Base-by-base conservation (phyloP, 2,329 filamentous ascomycete genomes). In the Claviceps sp. region DNA sequence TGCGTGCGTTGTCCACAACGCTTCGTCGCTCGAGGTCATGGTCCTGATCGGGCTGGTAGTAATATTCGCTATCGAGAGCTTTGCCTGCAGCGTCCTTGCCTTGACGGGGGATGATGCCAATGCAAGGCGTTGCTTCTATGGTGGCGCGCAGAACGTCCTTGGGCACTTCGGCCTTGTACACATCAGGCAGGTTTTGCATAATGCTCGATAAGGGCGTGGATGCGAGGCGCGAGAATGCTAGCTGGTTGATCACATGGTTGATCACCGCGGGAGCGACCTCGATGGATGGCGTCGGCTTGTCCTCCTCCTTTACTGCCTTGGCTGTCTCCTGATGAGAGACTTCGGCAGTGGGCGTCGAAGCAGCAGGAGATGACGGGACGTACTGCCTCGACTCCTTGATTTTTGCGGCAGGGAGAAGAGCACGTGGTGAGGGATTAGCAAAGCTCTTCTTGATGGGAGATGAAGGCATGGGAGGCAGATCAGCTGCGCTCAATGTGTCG, bases 31-130 rank as follows among this genome's bases (percentile, higher is more conserved):
- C 80, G 56, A 83, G 78, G 63, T 97, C 89, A 2, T 77, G 73
- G 64, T 98, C 93, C 61, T 82, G 77, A 66, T 97, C 91, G 0
- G 90, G 86, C 7, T 96, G 76, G 63, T 98, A 98, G 69, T 97
- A 97, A 66, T 94, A 97, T 67, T 98, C 90, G 72, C 87, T 94
- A 74, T 98, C 91, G 1, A 98, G 78, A 6, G 84, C 72, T 71
- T 96, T 93, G 58, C 93, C 93, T 0, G 93, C 91, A 5, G 93
- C 93, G 64, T 98, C 93, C 68, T 97, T 98, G 63, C 93, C 93
- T 65, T 91, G 84, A 40, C 93, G 84, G 49, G 78, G 76, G 60
- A 98, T 95, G 66, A 93, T 85, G 46, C 93, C 93, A 56, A 97
- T 82, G 63, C 88, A 95, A 8, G 78, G 68, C 5, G 87, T 86